A percentile compares a stretch with the other conserved stretches of the same genome.
Conservation (phyloP, 116 monocot genomes). For the Iris pallida region DNA sequence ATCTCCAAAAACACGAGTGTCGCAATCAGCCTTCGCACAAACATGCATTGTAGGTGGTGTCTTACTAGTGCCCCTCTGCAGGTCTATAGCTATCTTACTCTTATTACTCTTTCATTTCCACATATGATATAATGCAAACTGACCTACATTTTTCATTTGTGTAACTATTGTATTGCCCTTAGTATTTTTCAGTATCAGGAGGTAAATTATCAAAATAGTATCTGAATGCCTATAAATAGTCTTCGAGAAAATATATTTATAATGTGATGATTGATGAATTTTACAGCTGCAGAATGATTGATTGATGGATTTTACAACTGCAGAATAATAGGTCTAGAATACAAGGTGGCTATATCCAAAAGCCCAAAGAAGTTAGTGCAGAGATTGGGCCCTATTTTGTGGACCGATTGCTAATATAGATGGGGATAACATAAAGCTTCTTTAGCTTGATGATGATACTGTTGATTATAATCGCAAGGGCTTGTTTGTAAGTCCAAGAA, state of each 20-base stretch:
- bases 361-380: constrained; percentile 70
- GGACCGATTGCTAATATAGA: constrained; percentile 45
- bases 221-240: not conserved
- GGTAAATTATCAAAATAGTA: not conserved
- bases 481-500: constrained; percentile 42
- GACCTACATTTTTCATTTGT: not conserved
- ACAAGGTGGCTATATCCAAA: constrained; percentile 66
- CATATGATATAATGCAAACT: not conserved
- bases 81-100: constrained; percentile 21
- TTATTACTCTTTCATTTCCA: not conserved
- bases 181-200: not conserved
- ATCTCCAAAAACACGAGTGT: constrained; percentile 58
- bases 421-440: constrained; percentile 57
- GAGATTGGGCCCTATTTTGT: constrained; percentile 68
- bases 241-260: not conserved
- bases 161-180: not conserved
- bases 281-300: constrained; percentile 56
- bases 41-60: constrained; percentile 70
- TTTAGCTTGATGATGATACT: constrained; percentile 45
- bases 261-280: not conserved
- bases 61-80: constrained; percentile 88
- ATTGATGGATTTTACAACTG: no score
- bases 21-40: constrained; percentile 64
- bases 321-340: no score
- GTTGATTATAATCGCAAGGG: constrained; percentile 51